Conservation (phyloP, 352 stramenopile species). For the Chrysophaeum taylorii region DNA sequence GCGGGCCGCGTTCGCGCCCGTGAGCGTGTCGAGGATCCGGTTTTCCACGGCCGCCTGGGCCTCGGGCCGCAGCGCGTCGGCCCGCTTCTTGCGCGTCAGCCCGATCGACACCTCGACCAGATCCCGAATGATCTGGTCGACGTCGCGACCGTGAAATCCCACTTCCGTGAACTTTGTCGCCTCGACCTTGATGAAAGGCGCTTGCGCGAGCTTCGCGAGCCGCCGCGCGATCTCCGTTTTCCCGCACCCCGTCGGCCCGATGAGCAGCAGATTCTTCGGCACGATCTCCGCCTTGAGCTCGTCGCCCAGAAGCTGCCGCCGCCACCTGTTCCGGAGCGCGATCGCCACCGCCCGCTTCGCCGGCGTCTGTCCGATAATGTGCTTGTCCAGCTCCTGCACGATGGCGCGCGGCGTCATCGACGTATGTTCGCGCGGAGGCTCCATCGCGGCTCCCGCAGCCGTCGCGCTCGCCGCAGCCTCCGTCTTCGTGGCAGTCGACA, state of each 20-base stretch:
- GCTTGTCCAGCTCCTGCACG: slow-evolving; percentile 85
- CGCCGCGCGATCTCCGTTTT: slow-evolving; percentile 94
- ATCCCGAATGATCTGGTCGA: slow-evolving; percentile 98
- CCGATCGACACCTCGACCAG: slow-evolving; percentile 93
- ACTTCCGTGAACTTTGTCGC: slow-evolving; percentile 99
- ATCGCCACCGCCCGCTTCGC: slow-evolving; percentile 96
- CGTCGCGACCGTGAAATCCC: slow-evolving; percentile 95
- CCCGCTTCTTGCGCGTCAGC: slow-evolving; percentile 85
- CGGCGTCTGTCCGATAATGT: slow-evolving; percentile 92
- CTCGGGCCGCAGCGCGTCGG: slow-evolving; percentile 77
- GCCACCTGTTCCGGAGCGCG: slow-evolving; percentile 94
- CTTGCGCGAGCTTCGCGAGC: slow-evolving; percentile 89
- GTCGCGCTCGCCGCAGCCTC: too few relatives aligned
- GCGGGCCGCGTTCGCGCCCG: slow-evolving; percentile 64
- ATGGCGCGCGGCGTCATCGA: slow-evolving; percentile 76
- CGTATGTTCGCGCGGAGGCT: too few relatives aligned
- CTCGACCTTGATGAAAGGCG: slow-evolving; percentile 94
- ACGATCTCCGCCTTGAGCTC: slow-evolving; percentile 69
- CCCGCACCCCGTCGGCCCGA: slow-evolving; percentile 93
- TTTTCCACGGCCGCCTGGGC: slow-evolving; percentile 83
- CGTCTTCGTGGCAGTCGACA: too few relatives aligned
- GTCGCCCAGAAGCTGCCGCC: slow-evolving; percentile 82
- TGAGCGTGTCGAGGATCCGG: slow-evolving; percentile 85
- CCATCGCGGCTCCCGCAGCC: too few relatives aligned
- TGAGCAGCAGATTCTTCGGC: slow-evolving; percentile 99